Base-by-base conservation (phyloP, 2,329 filamentous ascomycete species). In the Pseudogymnoascus sp. region DNA sequence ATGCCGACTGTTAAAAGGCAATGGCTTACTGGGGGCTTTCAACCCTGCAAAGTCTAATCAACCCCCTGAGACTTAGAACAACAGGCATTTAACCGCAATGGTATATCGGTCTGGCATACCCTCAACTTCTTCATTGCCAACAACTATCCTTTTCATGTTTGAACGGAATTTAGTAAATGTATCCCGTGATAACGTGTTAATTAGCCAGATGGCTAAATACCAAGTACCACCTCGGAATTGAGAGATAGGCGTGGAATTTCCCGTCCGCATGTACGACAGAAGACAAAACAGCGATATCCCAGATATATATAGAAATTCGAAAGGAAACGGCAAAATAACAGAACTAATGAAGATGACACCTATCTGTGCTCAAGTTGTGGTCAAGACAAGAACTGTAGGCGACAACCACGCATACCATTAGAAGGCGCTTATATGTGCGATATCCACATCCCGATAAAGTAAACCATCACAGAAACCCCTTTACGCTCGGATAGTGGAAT, bases 31-130 rank as follows among this genome's bases (percentile, higher is more conserved):
- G 16, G 46, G 43, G 8, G 2, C n/a, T 56, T 56, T 56, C 43
- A 53, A 53, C 46, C 46, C 46, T n/a, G 46, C 46, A 56, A 56
- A 56, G 26, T 56, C 26, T 33, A 56, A 56, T 56, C n/a, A 19
- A 31, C 46, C 46, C 41, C 46, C 26, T 19, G 46, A 19, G 26
- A 6, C 46, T 56, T 56, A 33, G 26, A 33, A 24, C 26, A 33
- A 14, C 28, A 7, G 46, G 6, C n/a, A 56, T 56, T 56, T 56
- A 56, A 19, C 46, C 46, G 26, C n/a, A 5, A 14, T 16, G 4
- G 26, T 33, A 56, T 31, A 19, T 33, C 8, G 8, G n/a, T 56
- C 10, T 56, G 5, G 8, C 8, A 4, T 12, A 1, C 26, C 4
- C 46, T 56, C 26, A 19, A 33, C 46, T 56, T 56, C 26, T 19